These are phyloP conservation scores for Lathyrus tuberosus DNA, from an alignment of 306 rosid species.

Conservation along the genomic window DNA sequence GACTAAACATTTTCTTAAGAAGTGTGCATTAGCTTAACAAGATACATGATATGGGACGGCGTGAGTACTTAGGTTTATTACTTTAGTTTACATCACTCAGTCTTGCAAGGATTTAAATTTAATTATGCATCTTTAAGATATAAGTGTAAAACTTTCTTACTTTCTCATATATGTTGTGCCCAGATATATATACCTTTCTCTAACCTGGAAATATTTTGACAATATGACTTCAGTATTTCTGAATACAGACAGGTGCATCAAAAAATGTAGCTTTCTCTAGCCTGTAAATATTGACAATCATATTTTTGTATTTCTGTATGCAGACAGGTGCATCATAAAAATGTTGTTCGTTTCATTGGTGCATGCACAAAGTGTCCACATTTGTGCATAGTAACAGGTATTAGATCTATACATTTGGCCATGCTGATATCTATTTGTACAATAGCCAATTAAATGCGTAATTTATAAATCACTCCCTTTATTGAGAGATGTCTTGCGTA, in stretches of 20 bases:
- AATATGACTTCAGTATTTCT: slow-evolving; percentile 35
- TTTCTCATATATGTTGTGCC: slow-evolving; percentile 23
- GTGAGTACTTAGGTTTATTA: slow-evolving; percentile 4
- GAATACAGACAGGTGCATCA: slow-evolving; percentile 87
- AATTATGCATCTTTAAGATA: slow-evolving; percentile 2
- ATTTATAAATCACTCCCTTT: not conserved
- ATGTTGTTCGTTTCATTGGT: slow-evolving; percentile 94
- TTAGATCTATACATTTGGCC: slow-evolving; percentile 20
- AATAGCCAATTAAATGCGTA: slow-evolving; percentile 6
- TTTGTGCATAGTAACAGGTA: slow-evolving; percentile 95
- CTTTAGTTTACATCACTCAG: slow-evolving; percentile 19
- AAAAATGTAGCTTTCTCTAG: slow-evolving; percentile 53
- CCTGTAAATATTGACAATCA: slow-evolving; percentile 14
- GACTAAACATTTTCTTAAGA: not conserved
- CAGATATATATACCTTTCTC: not conserved
- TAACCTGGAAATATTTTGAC: slow-evolving; percentile 19
- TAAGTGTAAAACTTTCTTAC: slow-evolving; percentile 20
- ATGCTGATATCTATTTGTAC: slow-evolving; percentile 22
- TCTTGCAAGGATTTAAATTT: not conserved
- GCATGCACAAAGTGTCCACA: slow-evolving; percentile 88
- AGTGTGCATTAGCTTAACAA: not conserved
- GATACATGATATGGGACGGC: not conserved
- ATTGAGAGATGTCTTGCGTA: not conserved
- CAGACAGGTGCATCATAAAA: slow-evolving; percentile 92
- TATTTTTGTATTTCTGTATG: slow-evolving; percentile 43